Evolutionary conservation across 768 basidiomycete species (phyloP).

Genomic region (Gautieria morchelliformis): DNA sequence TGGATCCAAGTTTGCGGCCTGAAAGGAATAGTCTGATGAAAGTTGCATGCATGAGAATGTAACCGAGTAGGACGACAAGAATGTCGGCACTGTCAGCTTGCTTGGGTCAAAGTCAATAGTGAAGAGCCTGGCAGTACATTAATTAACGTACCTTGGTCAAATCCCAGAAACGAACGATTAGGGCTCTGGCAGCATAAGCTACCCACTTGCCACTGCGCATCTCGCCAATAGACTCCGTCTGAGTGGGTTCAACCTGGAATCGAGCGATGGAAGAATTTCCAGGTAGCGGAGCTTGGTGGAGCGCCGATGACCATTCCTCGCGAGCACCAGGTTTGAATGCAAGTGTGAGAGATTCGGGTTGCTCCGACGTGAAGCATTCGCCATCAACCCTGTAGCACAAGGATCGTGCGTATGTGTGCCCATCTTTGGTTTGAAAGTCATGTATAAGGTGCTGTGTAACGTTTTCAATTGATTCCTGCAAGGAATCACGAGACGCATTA

Average conservation of each 20-base stretch:
- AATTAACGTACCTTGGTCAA: constrained; percentile 55
- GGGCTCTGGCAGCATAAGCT: constrained; percentile 70
- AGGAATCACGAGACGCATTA: not conserved
- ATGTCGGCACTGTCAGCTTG: constrained; percentile 96
- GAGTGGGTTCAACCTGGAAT: constrained; percentile 40
- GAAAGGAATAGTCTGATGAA: constrained; percentile 87
- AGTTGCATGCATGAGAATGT: constrained; percentile 90
- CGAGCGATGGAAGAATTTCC: constrained; percentile 33
- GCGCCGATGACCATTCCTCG: constrained; percentile 39
- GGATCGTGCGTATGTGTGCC: constrained; percentile 34
- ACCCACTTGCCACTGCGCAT: constrained; percentile 84
- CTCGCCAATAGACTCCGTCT: constrained; percentile 49
- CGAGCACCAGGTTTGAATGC: constrained; percentile 40
- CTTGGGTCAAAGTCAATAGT: constrained; percentile 23
- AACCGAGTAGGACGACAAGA: constrained; percentile 85
- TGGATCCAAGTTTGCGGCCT: constrained; percentile 75
- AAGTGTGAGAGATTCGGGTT: constrained; percentile 36
- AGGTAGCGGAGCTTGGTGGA: constrained; percentile 20
- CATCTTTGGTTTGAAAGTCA: constrained; percentile 31
- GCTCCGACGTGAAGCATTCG: constrained; percentile 32
- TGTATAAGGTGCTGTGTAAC: constrained; percentile 40
- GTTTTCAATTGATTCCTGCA: constrained; percentile 33
- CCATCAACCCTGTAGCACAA: constrained; percentile 38
- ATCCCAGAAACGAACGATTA: constrained; percentile 77
- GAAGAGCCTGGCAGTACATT: not conserved